phyloP scores from a whole-genome alignment of 345 rosid species.

The Kernera saxatilis region DNA sequence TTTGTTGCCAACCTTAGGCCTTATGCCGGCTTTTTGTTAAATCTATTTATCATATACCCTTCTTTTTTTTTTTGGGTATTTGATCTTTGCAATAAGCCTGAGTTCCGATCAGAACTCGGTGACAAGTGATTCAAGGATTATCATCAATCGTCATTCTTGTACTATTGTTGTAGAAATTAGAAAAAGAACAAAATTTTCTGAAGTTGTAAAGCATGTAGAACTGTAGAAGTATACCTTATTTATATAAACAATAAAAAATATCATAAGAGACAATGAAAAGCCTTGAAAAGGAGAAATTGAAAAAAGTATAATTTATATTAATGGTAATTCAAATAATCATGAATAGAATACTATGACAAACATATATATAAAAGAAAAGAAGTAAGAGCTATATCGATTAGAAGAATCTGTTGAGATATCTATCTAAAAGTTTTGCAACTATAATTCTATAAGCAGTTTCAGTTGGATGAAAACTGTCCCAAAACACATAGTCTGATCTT shows the following conservation, averaged over 20 bases:
- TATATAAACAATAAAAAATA: neutral
- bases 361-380: neutral
- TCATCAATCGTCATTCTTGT: neutral
- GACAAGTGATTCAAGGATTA: too few species aligned
- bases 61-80: neutral
- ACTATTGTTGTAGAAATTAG: neutral
- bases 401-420: constrained; percentile 15
- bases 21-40: too few species aligned
- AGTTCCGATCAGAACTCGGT: neutral
- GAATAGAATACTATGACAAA: neutral
- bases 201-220: neutral
- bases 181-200: neutral
- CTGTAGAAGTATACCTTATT: neutral
- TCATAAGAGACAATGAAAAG: neutral
- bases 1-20: too few species aligned
- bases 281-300: neutral
- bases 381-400: neutral
- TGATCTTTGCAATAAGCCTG: neutral
- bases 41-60: too few species aligned
- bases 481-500: constrained; percentile 52
- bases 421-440: constrained; percentile 23
- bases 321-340: neutral
- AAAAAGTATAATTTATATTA: neutral
- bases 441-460: constrained; percentile 41
- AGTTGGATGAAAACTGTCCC: constrained; percentile 83